Percentiles rank a stretch among this genome's conserved stretches.
phyloP scores from a whole-genome alignment of 176 grass and related monocot species.

The Cymbopogon citratus region DNA sequence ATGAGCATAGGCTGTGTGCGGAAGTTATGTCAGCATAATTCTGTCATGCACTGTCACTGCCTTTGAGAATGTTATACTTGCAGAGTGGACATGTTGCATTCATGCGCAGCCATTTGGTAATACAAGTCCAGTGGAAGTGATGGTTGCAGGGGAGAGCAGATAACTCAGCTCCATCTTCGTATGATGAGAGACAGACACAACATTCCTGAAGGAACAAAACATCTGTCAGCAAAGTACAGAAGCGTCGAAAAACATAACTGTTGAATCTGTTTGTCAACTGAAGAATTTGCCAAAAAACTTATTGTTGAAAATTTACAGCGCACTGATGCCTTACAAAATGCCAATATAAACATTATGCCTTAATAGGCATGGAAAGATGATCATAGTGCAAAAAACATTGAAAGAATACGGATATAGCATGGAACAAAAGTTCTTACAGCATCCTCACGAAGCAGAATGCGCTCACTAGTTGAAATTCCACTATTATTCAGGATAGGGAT shows the following conservation, averaged over 20 bases:
- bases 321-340: neutral
- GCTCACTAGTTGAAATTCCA: constrained; percentile 59
- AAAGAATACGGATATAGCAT: neutral
- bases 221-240: neutral
- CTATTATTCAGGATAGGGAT: constrained; percentile 74
- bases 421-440: constrained; percentile 55
- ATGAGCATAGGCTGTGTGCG: constrained; percentile 7
- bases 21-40: constrained; percentile 33
- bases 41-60: constrained; percentile 40
- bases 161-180: constrained; percentile 66
- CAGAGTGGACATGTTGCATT: constrained; percentile 86
- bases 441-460: constrained; percentile 75
- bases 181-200: constrained; percentile 73
- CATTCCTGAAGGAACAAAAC: constrained; percentile 54
- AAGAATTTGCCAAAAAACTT: neutral
- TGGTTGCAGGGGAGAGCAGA: constrained; percentile 90
- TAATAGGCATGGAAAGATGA: neutral
- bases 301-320: neutral
- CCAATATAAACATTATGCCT: neutral
- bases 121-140: constrained; percentile 80
- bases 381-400: neutral
- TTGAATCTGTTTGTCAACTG: neutral
- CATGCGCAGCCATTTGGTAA: constrained; percentile 78
- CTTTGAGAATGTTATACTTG: constrained; percentile 97
- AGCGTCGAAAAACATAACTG: neutral